Evolutionary conservation across 495 filamentous ascomycete genomes (phyloP), one percentile per base, ranked within the genome.

Genomic region (Penicillium coprophilum): DNA sequence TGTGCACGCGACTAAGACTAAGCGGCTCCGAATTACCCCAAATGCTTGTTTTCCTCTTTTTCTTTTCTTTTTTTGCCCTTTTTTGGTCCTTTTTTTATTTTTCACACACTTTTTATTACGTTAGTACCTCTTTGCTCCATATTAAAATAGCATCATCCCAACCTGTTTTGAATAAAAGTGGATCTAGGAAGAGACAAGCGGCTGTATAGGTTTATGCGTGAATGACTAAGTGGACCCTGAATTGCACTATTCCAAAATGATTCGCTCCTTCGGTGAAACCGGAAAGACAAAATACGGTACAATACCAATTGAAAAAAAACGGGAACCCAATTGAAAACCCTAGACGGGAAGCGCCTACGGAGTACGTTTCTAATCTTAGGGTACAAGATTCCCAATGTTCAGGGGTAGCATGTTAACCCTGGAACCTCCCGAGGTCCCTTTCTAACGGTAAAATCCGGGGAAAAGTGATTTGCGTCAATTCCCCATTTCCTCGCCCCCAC

Each of bases 161-260:
- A 17, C 15, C 34, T 17, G 6, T 38, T 27, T 27, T 27, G 24
- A 6, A 27, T 27, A 27, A 0, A 38, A 38, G 34, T 38, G 34
- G 34, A 6, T 13, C 32, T 47, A 6, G 39, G 17, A 9, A 40
- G 13, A 40, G 8, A 40, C 19, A 17, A 8, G 15, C 36, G 19
- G 19, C 50, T 31, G 27, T 31, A 43, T 11, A 20, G 49, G 17
- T 49, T 49, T 49, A 36, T 38, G 20, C 9, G 44, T 24, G 30
- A 20, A 20, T 20, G 30, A 49, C 51, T 27, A 38, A n/a, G 53
- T 56, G 53, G 53, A 56, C 53, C 53, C 53, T 56, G 53, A 17
- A 48, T 48, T 5, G 12, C n/a, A 30, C 41, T 46, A 46, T 52
- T 32, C 46, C 34, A 17, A 38, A 38, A 9, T 38, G 34, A 19